Evolutionary conservation across 345 rosid species (phyloP).

Genomic region (Orychophragmus violaceus): DNA sequence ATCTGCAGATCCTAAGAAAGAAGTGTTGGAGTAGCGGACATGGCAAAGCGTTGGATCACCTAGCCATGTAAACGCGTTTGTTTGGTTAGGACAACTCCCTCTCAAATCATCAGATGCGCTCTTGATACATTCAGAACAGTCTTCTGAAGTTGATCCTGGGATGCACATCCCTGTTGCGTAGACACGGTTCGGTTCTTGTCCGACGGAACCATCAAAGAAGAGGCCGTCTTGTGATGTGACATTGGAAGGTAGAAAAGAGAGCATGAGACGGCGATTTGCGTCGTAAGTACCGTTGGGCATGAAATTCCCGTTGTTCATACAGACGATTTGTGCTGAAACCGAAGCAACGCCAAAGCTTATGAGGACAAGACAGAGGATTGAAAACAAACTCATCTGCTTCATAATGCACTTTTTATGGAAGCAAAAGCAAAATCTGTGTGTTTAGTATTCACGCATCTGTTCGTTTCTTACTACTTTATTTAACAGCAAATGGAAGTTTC

Average conservation of each 20-base stretch:
- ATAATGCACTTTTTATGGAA: not conserved
- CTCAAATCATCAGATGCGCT: not conserved
- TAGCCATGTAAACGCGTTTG: constrained; percentile 19
- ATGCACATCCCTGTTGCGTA: constrained; percentile 26
- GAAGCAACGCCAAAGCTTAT: not conserved
- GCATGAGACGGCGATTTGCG: constrained; percentile 15
- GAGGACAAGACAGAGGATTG: constrained; percentile 11
- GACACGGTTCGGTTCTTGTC: constrained; percentile 20
- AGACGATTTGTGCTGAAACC: constrained; percentile 2
- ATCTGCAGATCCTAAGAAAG: not conserved
- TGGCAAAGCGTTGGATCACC: not conserved
- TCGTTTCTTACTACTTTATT: not conserved
- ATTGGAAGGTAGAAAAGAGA: constrained; percentile 21
- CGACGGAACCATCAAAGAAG: constrained; percentile 20
- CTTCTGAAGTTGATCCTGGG: constrained; percentile 16
- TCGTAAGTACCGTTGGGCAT: constrained; percentile 15
- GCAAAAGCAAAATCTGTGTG: not conserved
- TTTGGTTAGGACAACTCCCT: constrained; percentile 21
- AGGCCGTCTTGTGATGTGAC: constrained; percentile 13
- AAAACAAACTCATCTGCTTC: not conserved
- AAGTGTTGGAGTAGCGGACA: constrained; percentile 14
- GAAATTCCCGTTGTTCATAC: constrained; percentile 20
- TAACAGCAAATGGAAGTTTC: not conserved
- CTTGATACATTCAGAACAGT: constrained; percentile 15
- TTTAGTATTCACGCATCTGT: not conserved